phyloP scores from a whole-genome alignment of 2,329 filamentous ascomycete species.

The Aspergillus sp. region DNA sequence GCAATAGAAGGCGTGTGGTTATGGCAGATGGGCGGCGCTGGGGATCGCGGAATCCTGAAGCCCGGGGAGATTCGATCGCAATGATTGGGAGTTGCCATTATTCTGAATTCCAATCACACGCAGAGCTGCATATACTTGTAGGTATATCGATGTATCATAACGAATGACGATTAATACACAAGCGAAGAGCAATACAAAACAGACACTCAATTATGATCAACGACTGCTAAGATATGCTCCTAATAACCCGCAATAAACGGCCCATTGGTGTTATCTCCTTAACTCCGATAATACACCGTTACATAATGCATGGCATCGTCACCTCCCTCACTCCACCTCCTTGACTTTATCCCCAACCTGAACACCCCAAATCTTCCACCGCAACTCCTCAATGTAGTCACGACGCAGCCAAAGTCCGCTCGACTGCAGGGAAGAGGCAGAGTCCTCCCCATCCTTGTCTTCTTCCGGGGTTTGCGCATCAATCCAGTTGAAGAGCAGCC shows the following conservation, averaged over 20 bases:
- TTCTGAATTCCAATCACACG: neutral
- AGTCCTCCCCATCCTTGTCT: constrained; percentile 40
- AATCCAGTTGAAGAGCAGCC: constrained; percentile 69
- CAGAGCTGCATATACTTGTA: neutral
- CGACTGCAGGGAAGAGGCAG: constrained; percentile 11
- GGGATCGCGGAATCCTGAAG: constrained; percentile 46
- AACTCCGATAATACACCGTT: neutral
- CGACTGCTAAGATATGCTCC: neutral
- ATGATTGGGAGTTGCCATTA: constrained; percentile 10
- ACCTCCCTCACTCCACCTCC: neutral
- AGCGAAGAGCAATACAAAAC: neutral
- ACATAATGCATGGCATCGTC: neutral
- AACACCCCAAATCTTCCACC: constrained; percentile 49
- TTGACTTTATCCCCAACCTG: constrained; percentile 28
- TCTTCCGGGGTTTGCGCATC: constrained; percentile 48
- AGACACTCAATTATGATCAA: neutral
- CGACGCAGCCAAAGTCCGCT: constrained; percentile 44
- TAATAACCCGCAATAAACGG: neutral
- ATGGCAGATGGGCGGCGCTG: constrained; percentile 71
- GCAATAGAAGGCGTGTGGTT: constrained; percentile 90
- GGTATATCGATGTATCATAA: constrained; percentile 1
- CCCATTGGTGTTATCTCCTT: neutral
- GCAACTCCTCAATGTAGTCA: constrained; percentile 46
- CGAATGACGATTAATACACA: neutral
- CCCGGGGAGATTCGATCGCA: constrained; percentile 36